Conservation (phyloP, 179 eudicot genomes). For the Carnegiea gigantea region DNA sequence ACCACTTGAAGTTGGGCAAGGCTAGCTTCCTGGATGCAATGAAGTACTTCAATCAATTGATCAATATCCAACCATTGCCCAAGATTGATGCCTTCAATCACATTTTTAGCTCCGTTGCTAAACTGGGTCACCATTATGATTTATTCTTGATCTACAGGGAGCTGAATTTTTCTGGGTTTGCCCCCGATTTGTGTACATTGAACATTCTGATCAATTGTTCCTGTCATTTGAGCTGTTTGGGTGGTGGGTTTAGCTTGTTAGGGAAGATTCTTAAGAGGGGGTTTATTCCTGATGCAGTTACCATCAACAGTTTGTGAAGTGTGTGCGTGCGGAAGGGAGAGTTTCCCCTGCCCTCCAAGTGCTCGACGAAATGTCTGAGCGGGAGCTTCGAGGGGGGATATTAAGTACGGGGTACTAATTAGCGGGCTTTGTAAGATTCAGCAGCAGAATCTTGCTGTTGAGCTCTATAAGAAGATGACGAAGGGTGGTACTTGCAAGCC, state of each 20-base stretch:
- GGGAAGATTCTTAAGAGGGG: slow-evolving; percentile 27
- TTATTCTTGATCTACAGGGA: slow-evolving; percentile 10
- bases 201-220: slow-evolving; percentile 25
- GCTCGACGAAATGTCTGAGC: slow-evolving; percentile 21
- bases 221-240: neutral
- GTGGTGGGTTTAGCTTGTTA: slow-evolving; percentile 14
- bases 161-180: slow-evolving; percentile 9
- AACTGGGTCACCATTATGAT: neutral
- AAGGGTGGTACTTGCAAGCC: neutral
- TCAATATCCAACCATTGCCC: neutral
- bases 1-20: neutral
- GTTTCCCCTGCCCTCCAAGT: slow-evolving; percentile 10
- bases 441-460: slow-evolving; percentile 23
- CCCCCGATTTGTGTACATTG: slow-evolving; percentile 23
- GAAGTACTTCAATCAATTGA: neutral
- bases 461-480: slow-evolving; percentile 22
- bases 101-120: neutral
- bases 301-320: slow-evolving; percentile 15
- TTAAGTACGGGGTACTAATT: slow-evolving; percentile 8
- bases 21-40: neutral
- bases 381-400: neutral
- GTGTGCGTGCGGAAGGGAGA: slow-evolving; percentile 10
- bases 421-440: slow-evolving; percentile 9
- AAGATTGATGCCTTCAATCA: slow-evolving; percentile 1
- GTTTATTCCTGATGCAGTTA: slow-evolving; percentile 17